Percentiles rank a stretch among this genome's conserved stretches.
Evolutionary conservation across 2,329 filamentous ascomycete genomes (phyloP).

Genomic region (Fusarium chaquense): DNA sequence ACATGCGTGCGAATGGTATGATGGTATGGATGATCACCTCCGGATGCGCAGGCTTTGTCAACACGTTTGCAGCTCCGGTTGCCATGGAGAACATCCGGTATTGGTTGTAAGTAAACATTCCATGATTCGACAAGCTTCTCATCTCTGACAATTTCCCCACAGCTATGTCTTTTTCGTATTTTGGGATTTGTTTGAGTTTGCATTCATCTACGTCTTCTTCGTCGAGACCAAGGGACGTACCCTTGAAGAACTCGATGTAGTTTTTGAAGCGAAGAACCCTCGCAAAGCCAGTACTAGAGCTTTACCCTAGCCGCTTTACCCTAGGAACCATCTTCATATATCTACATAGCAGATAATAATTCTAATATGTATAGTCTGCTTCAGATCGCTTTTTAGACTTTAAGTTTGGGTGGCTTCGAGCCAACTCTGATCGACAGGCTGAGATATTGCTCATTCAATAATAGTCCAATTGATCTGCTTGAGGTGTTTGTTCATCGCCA

Average conservation of each 20-base stretch:
- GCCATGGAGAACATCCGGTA: constrained; percentile 37
- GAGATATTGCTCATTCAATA: too few species aligned
- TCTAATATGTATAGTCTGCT: accelerated
- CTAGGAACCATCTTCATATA: background rate
- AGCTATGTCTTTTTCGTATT: constrained; percentile 24
- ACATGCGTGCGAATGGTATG: constrained; percentile 42
- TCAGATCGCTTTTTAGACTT: background rate
- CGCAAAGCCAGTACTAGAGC: constrained; percentile 7
- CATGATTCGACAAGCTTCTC: accelerated
- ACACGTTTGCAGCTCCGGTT: constrained; percentile 37
- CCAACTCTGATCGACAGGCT: too few species aligned
- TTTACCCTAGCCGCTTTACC: accelerated
- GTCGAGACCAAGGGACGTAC: constrained; percentile 8
- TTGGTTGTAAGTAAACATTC: constrained; percentile 9
- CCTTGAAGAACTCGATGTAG: background rate
- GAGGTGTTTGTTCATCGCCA: too few species aligned
- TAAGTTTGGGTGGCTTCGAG: background rate
- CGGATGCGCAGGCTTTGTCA: constrained; percentile 32
- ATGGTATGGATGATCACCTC: constrained; percentile 30
- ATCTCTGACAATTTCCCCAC: accelerated
- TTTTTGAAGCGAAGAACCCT: constrained; percentile 6
- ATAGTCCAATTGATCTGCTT: too few species aligned
- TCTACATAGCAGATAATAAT: background rate
- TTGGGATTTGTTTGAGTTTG: constrained; percentile 19
- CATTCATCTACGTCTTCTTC: constrained; percentile 13